phyloP scores from a whole-genome alignment of 305 asterid genomes.

The Striga hermonthica region DNA sequence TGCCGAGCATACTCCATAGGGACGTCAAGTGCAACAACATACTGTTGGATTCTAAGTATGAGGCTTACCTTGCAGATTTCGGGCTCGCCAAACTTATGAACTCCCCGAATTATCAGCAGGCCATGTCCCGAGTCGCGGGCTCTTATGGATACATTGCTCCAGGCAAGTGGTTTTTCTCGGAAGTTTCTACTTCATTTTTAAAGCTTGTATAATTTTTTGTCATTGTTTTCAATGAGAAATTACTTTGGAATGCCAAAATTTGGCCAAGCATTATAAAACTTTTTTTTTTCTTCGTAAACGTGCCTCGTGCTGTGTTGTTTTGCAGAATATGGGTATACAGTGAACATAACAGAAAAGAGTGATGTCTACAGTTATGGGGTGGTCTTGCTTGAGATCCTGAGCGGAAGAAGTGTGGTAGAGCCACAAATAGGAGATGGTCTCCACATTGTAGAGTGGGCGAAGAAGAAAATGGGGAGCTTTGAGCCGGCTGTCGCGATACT shows the following conservation, averaged over 20 bases:
- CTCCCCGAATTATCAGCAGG: constrained; percentile 84
- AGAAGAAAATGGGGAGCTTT: constrained; percentile 93
- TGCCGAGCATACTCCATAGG: constrained; percentile 81
- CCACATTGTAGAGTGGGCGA: constrained; percentile 95
- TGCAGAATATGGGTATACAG: constrained; percentile 90
- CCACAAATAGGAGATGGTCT: constrained; percentile 77
- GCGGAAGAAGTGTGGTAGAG: constrained; percentile 77
- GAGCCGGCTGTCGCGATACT: constrained; percentile 78
- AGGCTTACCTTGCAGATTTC: constrained; percentile 89
- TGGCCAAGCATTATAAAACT: too few relatives aligned
- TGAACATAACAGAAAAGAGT: constrained; percentile 87
- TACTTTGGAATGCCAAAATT: too few relatives aligned
- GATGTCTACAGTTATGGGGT: constrained; percentile 95
- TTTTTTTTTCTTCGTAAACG: not conserved
- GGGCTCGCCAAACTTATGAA: constrained; percentile 92
- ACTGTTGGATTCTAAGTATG: constrained; percentile 73
- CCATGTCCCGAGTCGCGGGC: constrained; percentile 88
- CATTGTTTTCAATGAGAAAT: too few relatives aligned
- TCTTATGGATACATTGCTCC: constrained; percentile 96
- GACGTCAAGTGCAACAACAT: constrained; percentile 95
- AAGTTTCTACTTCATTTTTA: not conserved
- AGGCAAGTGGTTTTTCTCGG: constrained; percentile 51
- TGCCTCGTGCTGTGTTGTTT: constrained; percentile 14
- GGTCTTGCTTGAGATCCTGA: constrained; percentile 76
- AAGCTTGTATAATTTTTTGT: too few relatives aligned